phyloP scores from a whole-genome alignment of 129 eudicot genomes.

The Flaveria robusta region DNA sequence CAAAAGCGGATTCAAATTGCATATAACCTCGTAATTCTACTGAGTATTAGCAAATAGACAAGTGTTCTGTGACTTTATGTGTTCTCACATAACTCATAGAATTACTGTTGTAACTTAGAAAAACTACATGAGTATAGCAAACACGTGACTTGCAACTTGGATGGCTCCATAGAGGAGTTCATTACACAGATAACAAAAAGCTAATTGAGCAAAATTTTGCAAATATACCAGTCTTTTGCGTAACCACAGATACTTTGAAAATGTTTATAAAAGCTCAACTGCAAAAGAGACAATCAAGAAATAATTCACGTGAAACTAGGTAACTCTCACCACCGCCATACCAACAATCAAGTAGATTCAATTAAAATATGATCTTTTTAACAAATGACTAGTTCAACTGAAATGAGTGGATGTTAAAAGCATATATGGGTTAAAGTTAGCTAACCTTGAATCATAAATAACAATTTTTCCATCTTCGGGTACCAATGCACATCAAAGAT shows the following conservation, averaged over 20 bases:
- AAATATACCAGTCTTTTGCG: not conserved
- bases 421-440: constrained; percentile 22
- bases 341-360: not conserved
- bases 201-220: not conserved
- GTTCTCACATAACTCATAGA: no score
- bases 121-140: no score
- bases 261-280: not conserved
- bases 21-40: no score
- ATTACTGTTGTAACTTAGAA: no score
- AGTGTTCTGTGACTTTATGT: no score
- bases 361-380: constrained; percentile 2
- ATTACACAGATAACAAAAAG: no score
- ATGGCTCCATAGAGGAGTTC: not conserved
- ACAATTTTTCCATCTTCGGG: constrained; percentile 33
- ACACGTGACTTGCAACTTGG: constrained; percentile 59
- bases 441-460: constrained; percentile 81
- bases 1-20: no score
- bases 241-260: not conserved
- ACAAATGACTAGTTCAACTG: not conserved
- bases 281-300: not conserved
- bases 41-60: no score
- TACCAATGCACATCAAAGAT: constrained; percentile 92
- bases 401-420: not conserved
- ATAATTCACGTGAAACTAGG: constrained; percentile 58
- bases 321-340: constrained; percentile 53